Evolutionary conservation across 140 eudicot genomes (phyloP).

Genomic region (Ambrosia hybrid): DNA sequence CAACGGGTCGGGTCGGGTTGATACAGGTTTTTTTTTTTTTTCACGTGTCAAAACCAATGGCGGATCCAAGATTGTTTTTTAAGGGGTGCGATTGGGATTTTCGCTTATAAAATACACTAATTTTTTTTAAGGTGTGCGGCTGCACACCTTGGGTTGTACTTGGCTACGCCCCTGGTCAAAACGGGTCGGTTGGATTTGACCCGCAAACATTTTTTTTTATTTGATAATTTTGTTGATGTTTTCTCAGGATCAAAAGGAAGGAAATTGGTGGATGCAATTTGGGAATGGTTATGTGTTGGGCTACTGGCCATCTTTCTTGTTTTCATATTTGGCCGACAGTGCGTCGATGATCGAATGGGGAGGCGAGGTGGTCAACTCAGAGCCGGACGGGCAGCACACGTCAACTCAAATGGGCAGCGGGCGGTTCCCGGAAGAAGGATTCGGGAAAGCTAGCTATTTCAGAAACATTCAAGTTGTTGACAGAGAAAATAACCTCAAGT

Average conservation of each 20-base stretch:
- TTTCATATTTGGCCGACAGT: conserved; percentile 75
- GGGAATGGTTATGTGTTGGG: conserved; percentile 81
- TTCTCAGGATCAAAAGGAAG: conserved; percentile 84
- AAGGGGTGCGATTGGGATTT: too few relatives aligned
- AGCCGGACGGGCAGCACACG: conserved; percentile 76
- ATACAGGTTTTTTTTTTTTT: too few relatives aligned
- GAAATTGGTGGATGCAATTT: conserved; percentile 98
- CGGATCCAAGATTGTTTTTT: too few relatives aligned
- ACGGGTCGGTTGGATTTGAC: neutral
- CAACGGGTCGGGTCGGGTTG: neutral
- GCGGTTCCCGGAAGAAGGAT: conserved; percentile 91
- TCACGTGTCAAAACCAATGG: too few relatives aligned
- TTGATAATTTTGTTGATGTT: neutral
- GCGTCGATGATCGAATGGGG: conserved; percentile 96
- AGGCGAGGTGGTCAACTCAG: conserved; percentile 85
- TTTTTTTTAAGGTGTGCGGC: too few relatives aligned
- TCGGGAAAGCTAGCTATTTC: conserved; percentile 84
- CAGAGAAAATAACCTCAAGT: conserved; percentile 65
- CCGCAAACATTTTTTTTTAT: neutral
- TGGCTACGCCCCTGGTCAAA: too few relatives aligned
- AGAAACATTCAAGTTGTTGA: conserved; percentile 91
- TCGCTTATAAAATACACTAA: too few relatives aligned
- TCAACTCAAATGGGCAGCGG: conserved; percentile 97
- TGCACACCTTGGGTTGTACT: too few relatives aligned
- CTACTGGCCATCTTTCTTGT: conserved; percentile 90